phyloP scores from a whole-genome alignment of 371 early-diverging fungal genomes.

The Apophysomyces sp. region DNA sequence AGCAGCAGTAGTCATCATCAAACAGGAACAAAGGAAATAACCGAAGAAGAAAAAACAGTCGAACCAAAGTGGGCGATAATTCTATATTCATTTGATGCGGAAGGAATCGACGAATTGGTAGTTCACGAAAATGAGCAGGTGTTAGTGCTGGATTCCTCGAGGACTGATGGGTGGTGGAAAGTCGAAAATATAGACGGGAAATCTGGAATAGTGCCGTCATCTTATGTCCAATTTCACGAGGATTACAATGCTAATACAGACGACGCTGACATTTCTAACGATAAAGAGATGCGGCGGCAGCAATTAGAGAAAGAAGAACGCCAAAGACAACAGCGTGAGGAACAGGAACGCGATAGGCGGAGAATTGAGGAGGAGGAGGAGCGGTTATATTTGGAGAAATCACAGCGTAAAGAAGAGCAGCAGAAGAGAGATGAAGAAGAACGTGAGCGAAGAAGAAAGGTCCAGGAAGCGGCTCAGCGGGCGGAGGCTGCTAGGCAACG shows the following conservation, averaged over 20 bases:
- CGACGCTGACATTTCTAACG: background rate
- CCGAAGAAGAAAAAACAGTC: slow-evolving; percentile 2
- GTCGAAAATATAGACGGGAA: slow-evolving; percentile 34
- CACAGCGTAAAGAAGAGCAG: slow-evolving; percentile 7
- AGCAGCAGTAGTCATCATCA: background rate
- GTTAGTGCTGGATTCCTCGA: slow-evolving; percentile 65
- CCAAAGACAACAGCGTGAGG: slow-evolving; percentile 29
- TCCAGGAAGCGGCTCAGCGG: slow-evolving; percentile 24
- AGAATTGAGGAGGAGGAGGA: slow-evolving; percentile 22
- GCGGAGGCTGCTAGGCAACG: slow-evolving; percentile 23
- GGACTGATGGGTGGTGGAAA: slow-evolving; percentile 75
- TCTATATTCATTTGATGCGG: slow-evolving; percentile 73
- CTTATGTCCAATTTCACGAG: slow-evolving; percentile 48
- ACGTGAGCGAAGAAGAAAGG: slow-evolving; percentile 12
- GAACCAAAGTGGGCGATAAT: slow-evolving; percentile 65
- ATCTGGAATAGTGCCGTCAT: slow-evolving; percentile 56
- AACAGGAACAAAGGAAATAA: background rate
- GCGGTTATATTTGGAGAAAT: slow-evolving; percentile 8
- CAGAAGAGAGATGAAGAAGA: slow-evolving; percentile 20
- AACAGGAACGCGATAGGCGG: slow-evolving; percentile 1
- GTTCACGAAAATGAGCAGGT: slow-evolving; percentile 73
- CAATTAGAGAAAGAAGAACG: slow-evolving; percentile 28
- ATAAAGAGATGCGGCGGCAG: slow-evolving; percentile 10
- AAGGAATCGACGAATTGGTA: slow-evolving; percentile 71
- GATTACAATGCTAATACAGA: slow-evolving; percentile 18